Evolutionary conservation across 495 filamentous ascomycete species (phyloP), one percentile per base, ranked within the genome.

Genomic region (Penicillium waksmanii): DNA sequence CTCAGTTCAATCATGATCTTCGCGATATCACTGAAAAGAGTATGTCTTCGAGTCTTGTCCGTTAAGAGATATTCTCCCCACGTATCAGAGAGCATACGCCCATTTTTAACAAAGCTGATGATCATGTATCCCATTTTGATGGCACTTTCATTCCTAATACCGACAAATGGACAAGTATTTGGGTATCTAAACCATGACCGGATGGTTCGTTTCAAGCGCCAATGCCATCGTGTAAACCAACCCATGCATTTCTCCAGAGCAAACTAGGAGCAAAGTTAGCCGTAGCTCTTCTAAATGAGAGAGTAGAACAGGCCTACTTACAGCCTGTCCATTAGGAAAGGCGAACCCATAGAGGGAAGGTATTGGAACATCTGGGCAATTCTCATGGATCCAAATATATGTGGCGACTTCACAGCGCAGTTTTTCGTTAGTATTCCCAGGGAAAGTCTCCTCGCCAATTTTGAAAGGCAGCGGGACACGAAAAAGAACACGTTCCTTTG

Each of bases 381-480:
- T 58, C n/a, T 75, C 58, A 47, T 63, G 46, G 31, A 78, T 70
- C 73, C 71, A 77, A 33, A 65, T 63, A 60, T 72, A 76, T 12
- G 74, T 73, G 44, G 58, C 76, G 15, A 62, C 69, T 60, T 74
- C 75, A 57, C 65, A 74, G 15, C 71, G 62, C 5, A 77, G 51
- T 48, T 77, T 78, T 53, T 77, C 74, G 57, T 78, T 71, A 7
- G 61, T 59, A 58, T 71, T 79, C 36, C 74, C 73, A 50, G 76
- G 70, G 33, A 66, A 54, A 17, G 60, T 58, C 11, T 43, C 58
- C 61, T 78, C 76, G 23, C 68, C 74, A 43, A 76, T 50, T 55
- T 70, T 68, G 57, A 66, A 73, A 21, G 73, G 73, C 53, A 79
- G 43, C 17, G 73, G 72, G 59, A 69, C 64, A 40, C 76, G 64